Conservation (phyloP, 108 stramenopile species). For the Nitzschia sp. region DNA sequence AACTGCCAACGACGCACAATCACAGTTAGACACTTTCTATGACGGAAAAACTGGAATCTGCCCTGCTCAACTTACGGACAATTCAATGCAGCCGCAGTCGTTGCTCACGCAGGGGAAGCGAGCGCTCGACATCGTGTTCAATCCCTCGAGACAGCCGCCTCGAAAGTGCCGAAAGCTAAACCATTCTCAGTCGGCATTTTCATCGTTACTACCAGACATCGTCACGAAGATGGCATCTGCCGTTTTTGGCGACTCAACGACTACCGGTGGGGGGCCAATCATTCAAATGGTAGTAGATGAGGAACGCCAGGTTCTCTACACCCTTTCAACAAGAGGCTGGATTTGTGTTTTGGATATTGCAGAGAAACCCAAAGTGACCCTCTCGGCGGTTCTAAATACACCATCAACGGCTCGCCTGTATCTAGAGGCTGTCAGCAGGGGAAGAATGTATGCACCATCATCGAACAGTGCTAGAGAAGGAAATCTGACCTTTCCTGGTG, state of each 20-base stretch:
- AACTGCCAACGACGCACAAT: conserved; percentile 13
- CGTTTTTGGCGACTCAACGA: conserved; percentile 41
- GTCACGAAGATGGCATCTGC: conserved; percentile 40
- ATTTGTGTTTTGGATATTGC: conserved; percentile 77
- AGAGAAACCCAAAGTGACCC: conserved; percentile 16
- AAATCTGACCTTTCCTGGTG: conserved; percentile 70
- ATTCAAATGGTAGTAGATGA: conserved; percentile 67
- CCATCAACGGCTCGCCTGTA: conserved; percentile 68
- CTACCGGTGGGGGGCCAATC: conserved; percentile 71
- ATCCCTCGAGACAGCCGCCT: conserved; percentile 34
- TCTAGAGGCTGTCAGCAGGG: conserved; percentile 68
- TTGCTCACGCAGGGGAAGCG: conserved; percentile 47
- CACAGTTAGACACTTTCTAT: conserved; percentile 48
- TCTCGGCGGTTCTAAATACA: conserved; percentile 61
- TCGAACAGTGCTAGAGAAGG: conserved; percentile 36
- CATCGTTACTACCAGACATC: conserved; percentile 62
- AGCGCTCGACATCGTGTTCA: conserved; percentile 40
- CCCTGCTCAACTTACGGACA: conserved; percentile 25
- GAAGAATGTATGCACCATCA: conserved; percentile 67
- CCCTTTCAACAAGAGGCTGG: conserved; percentile 66
- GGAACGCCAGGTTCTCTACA: conserved; percentile 73
- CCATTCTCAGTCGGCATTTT: conserved; percentile 53
- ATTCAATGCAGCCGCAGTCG: conserved; percentile 1
- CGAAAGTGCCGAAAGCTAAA: conserved; percentile 84
- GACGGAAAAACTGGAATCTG: conserved; percentile 34